These are phyloP conservation scores for Trypanosoma vivax DNA, from an alignment of 208 protist species.

Conservation along the genomic window DNA sequence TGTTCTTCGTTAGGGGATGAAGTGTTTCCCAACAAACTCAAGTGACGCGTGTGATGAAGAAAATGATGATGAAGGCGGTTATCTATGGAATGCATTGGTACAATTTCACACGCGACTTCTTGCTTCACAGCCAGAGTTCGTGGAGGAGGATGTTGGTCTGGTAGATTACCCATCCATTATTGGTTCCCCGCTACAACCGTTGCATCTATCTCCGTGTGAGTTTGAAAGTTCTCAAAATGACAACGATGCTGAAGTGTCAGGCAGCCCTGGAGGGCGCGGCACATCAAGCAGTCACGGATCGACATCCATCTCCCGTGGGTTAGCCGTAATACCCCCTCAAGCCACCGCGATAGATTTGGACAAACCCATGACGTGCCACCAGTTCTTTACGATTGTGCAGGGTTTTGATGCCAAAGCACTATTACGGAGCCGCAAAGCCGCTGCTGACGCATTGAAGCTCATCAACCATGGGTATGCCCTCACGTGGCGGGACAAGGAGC, in stretches of 20 bases:
- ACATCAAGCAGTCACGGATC: constrained; percentile 1
- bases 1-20: no score
- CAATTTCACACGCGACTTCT: constrained; percentile 55
- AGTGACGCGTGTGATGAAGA: constrained; percentile 17
- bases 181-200: constrained; percentile 26
- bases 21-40: constrained; percentile 5
- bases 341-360: constrained; percentile 28
- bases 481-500: constrained; percentile 44
- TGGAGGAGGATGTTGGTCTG: constrained; percentile 71
- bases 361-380: constrained; percentile 32
- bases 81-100: constrained; percentile 39
- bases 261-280: not conserved
- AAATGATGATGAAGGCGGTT: constrained; percentile 26
- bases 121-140: constrained; percentile 56
- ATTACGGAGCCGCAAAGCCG: constrained; percentile 41
- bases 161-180: constrained; percentile 41
- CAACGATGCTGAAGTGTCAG: not conserved
- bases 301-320: constrained; percentile 1
- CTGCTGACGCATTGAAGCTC: constrained; percentile 60
- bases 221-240: not conserved
- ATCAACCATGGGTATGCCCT: constrained; percentile 63
- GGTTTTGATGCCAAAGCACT: constrained; percentile 62
- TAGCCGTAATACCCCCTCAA: not conserved
- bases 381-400: constrained; percentile 61
- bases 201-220: constrained; percentile 2